Evolutionary conservation across 225 moss, liverwort and hornwort genomes (phyloP).

Genomic region (Polytrichum formosum): DNA sequence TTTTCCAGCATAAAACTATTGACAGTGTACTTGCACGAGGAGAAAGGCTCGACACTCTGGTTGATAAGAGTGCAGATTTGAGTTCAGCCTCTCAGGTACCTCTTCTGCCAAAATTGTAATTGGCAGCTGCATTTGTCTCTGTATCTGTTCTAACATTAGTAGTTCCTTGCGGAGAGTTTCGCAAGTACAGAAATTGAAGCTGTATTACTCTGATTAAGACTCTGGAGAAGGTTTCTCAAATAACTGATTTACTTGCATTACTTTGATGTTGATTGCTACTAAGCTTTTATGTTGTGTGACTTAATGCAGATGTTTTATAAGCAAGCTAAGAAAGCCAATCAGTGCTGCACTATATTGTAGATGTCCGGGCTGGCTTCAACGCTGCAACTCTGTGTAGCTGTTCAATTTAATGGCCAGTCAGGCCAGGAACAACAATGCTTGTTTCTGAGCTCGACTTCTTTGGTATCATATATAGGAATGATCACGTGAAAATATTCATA

Average conservation of each 20-base stretch:
- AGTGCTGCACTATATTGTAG: slow-evolving; percentile 71
- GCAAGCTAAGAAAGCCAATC: slow-evolving; percentile 74
- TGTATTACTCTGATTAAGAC: background rate
- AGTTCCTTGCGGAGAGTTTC: background rate
- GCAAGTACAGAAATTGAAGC: background rate
- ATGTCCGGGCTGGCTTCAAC: slow-evolving; percentile 14
- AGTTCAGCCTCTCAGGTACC: slow-evolving; percentile 97
- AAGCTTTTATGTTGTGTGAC: background rate
- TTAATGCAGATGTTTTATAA: slow-evolving; percentile 65
- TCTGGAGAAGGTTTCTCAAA: no score
- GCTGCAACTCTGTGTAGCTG: slow-evolving; percentile 15
- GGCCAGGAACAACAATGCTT: slow-evolving; percentile 26
- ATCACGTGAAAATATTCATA: slow-evolving; percentile 24
- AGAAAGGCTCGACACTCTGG: slow-evolving; percentile 92
- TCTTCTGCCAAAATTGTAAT: background rate
- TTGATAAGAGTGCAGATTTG: slow-evolving; percentile 96
- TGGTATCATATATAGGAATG: slow-evolving; percentile 34
- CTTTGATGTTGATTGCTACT: no score
- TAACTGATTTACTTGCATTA: no score
- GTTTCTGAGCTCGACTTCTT: slow-evolving; percentile 37
- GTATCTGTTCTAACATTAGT: background rate
- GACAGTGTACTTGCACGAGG: slow-evolving; percentile 97
- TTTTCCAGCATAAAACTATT: slow-evolving; percentile 90
- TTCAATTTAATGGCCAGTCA: slow-evolving; percentile 30
- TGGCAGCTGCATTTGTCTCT: background rate